A percentile compares a stretch with the other conserved stretches of the same genome.
Evolutionary conservation across 306 rosid species (phyloP).

Genomic region (Pterocarpus santalinus): DNA sequence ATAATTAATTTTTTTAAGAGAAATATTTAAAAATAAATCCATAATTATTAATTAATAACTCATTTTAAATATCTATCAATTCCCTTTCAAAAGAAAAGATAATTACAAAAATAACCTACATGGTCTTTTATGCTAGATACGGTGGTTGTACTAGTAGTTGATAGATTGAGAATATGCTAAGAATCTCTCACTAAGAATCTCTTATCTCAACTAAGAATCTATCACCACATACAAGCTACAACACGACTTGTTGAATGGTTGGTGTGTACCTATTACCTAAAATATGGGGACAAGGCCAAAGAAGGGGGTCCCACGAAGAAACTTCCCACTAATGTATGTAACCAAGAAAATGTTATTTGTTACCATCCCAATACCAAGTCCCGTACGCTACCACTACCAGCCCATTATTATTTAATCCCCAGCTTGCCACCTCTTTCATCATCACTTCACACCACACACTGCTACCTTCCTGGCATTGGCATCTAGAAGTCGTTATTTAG

Average conservation of each 20-base stretch:
- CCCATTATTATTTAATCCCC: constrained; percentile 1
- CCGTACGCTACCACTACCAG: neutral
- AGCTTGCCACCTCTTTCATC: neutral
- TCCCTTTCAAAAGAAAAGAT: too few species aligned
- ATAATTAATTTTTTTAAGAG: too few species aligned
- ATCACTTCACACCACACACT: constrained; percentile 3
- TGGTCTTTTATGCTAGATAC: neutral
- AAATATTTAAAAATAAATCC: too few species aligned
- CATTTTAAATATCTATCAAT: neutral
- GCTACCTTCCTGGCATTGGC: too few species aligned
- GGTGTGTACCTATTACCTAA: neutral
- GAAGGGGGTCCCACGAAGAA: neutral
- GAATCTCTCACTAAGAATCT: constrained; percentile 1
- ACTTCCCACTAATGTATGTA: neutral
- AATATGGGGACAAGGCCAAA: neutral
- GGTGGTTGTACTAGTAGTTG: neutral
- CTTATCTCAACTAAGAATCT: neutral
- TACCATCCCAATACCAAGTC: neutral
- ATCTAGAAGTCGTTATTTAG: too few species aligned
- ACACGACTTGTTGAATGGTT: neutral
- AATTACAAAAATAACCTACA: neutral
- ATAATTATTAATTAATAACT: neutral
- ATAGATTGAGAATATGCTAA: neutral
- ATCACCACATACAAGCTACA: neutral
- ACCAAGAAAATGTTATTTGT: neutral